These are phyloP conservation scores for Bacidia rubella DNA, from an alignment of 495 filamentous ascomycete genomes.

Conservation along the genomic window DNA sequence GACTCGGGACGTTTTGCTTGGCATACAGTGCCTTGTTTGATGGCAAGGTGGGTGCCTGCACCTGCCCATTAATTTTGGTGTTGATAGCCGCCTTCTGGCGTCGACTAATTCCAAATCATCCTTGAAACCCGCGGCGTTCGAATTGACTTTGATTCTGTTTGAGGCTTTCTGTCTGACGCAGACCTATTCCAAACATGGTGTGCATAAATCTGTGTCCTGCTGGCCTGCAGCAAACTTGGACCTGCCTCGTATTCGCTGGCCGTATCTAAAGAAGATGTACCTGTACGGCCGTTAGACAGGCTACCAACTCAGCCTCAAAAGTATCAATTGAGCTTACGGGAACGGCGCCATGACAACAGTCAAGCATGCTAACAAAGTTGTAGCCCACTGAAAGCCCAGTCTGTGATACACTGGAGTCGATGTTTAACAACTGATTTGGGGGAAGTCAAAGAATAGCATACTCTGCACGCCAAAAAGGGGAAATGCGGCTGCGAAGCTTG, in stretches of 20 bases:
- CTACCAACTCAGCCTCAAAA: not conserved
- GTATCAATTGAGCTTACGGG: conserved; percentile 35
- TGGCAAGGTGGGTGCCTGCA: not conserved
- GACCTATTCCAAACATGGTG: not conserved
- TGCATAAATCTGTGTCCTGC: not conserved
- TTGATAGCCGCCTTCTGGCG: not conserved
- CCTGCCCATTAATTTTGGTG: not conserved
- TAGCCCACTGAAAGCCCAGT: conserved; percentile 62
- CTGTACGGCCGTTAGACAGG: conserved; percentile 20
- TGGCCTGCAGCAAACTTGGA: conserved; percentile 36
- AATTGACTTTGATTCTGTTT: not conserved
- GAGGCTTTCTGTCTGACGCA: not conserved
- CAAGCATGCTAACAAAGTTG: conserved; percentile 53
- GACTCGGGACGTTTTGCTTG: not conserved
- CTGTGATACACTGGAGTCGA: conserved; percentile 44
- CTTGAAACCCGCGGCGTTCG: not conserved
- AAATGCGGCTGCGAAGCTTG: conserved; percentile 63
- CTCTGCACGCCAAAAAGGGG: conserved; percentile 57
- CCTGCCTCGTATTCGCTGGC: conserved; percentile 36
- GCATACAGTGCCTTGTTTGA: too few species aligned
- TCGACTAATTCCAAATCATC: not conserved
- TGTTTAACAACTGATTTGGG: conserved; percentile 10
- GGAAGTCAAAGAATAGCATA: conserved; percentile 26
- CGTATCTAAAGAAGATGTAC: conserved; percentile 53
- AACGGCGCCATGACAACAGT: conserved; percentile 56